These are phyloP conservation scores for Trichomonas gallinae DNA, from an alignment of 208 protist genomes.

Conservation along the genomic window DNA sequence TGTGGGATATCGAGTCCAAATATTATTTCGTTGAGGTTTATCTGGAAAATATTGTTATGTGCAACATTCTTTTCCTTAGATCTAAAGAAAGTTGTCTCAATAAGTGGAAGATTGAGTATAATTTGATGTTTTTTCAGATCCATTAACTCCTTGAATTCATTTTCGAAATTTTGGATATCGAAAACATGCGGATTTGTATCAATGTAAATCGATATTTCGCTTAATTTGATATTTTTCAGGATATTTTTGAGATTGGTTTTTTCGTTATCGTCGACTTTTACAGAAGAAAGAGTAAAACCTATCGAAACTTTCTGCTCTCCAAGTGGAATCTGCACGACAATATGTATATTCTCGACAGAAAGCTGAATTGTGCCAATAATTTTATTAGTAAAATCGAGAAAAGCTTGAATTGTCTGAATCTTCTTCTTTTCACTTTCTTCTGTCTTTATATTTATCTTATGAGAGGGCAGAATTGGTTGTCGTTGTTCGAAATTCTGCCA, in stretches of 20 bases:
- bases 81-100: neutral
- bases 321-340: neutral
- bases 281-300: neutral
- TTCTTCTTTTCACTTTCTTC: neutral
- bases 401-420: neutral
- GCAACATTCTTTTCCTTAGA: neutral
- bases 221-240: neutral
- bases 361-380: neutral
- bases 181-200: neutral
- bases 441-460: neutral
- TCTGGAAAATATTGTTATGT: neutral
- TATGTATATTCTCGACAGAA: neutral
- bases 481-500: neutral
- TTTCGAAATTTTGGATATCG: neutral
- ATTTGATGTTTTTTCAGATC: neutral
- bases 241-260: neutral
- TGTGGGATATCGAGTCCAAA: neutral
- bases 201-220: neutral
- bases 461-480: neutral
- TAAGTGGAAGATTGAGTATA: neutral
- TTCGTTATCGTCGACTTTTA: neutral
- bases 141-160: neutral
- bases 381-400: neutral
- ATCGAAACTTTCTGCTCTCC: neutral
- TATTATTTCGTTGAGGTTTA: neutral